Base-by-base conservation (phyloP, 257 asterid genomes). In the Ilex asprella region DNA sequence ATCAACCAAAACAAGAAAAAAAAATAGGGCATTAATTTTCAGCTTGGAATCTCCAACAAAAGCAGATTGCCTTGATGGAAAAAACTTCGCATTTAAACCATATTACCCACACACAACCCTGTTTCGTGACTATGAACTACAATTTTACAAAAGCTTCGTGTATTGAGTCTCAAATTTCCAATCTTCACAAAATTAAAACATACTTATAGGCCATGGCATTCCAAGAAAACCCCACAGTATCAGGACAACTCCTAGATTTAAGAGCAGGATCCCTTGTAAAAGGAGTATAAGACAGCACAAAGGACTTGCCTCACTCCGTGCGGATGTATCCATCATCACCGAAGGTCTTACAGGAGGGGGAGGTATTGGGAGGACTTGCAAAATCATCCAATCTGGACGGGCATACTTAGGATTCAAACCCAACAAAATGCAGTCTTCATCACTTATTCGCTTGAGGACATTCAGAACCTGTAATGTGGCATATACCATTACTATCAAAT, bases 321-420 rank as follows among this genome's bases (percentile, higher is more conserved):
- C 83, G 56, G 99, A 93, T 65, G 99, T 87, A 70, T 93, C 97
- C 99, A 93, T 93, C 99, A 93, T 93, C 13, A 93, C 99, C 65
- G 97, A 93, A 58, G 99, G 99, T 69, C 99, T 83, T 72, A 93
- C 99, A 46, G 99, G 99, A 50, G 99, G 99, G 43, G 99, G 99
- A 46, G 99, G 99, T 55, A 93, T 81, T 13, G 97, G 99, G 70
- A 93, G 99, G 74, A 74, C 99, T 85, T 93, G 99, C 76, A 93
- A 96, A 75, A 93, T 93, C 99, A 93, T 89, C 99, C 99, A 93
- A 62, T 93, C 99, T 12, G 99, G 99, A 49, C 99, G 99, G 39
- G 99, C 99, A 71, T 63, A 93, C 74, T 89, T 80, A 4, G 97
- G 99, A 65, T 81, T 82, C 70, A 93, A 84, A 53, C 99, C 99